phyloP scores from a whole-genome alignment of 768 basidiomycete species.

The Candolleomyces eurysporus region DNA sequence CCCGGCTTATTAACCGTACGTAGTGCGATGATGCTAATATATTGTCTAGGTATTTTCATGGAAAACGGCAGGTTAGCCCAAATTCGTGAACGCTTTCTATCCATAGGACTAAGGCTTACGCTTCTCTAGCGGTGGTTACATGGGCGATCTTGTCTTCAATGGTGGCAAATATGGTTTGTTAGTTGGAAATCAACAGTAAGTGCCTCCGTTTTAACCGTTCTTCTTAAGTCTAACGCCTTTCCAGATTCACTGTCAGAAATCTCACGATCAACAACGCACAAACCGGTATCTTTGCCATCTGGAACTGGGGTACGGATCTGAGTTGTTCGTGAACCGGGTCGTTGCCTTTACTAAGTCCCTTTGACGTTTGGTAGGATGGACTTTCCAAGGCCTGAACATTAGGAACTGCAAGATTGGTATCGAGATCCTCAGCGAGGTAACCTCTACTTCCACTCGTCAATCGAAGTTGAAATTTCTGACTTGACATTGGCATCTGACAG shows the following conservation, averaged over 20 bases:
- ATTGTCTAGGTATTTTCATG: slow-evolving; percentile 57
- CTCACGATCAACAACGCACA: slow-evolving; percentile 56
- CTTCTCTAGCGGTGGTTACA: slow-evolving; percentile 44
- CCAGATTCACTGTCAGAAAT: slow-evolving; percentile 57
- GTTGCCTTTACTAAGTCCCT: not conserved
- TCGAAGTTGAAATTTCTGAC: not conserved
- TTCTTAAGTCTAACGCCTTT: not conserved
- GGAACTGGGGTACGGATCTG: slow-evolving; percentile 46
- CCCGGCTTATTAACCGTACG: not conserved
- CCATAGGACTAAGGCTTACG: not conserved
- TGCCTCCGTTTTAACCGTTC: slow-evolving; percentile 14
- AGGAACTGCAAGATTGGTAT: slow-evolving; percentile 47
- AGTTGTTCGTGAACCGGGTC: not conserved
- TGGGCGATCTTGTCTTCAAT: slow-evolving; percentile 53
- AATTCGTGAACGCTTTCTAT: not conserved
- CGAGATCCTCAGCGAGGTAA: slow-evolving; percentile 53
- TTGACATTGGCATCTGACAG: slow-evolving; percentile 25
- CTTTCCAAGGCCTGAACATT: slow-evolving; percentile 26
- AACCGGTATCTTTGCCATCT: slow-evolving; percentile 40
- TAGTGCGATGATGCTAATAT: not conserved
- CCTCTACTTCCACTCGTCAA: not conserved
- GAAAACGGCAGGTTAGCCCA: slow-evolving; percentile 67
- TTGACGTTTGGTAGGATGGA: slow-evolving; percentile 20
- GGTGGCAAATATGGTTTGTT: slow-evolving; percentile 62
- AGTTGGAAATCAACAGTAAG: slow-evolving; percentile 78